phyloP scores from a whole-genome alignment of 2,329 filamentous ascomycete species.

The Venturia asperata region DNA sequence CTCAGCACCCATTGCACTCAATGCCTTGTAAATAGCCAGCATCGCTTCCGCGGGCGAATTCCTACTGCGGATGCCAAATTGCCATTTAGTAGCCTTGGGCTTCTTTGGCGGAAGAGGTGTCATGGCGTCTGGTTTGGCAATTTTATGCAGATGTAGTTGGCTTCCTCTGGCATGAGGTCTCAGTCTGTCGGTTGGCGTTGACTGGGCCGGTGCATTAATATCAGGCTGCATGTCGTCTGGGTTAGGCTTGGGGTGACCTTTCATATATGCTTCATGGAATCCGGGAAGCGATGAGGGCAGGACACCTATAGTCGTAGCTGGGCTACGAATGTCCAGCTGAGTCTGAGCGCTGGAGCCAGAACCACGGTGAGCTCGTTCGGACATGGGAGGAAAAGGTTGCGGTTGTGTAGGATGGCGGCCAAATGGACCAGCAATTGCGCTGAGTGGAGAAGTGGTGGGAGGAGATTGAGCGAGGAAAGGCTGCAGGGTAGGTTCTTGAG shows the following conservation, averaged over 20 bases:
- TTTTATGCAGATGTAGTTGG: conserved; percentile 58
- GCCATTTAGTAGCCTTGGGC: conserved; percentile 80
- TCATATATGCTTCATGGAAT: conserved; percentile 87
- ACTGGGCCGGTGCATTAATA: conserved; percentile 40
- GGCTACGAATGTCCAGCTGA: conserved; percentile 34
- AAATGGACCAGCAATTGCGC: background rate
- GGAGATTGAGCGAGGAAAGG: conserved; percentile 51
- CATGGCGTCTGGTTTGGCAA: conserved; percentile 46
- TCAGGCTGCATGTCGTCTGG: conserved; percentile 22
- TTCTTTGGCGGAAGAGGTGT: conserved; percentile 59
- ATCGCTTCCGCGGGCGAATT: conserved; percentile 94
- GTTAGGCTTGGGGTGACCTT: conserved; percentile 46
- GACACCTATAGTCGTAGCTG: conserved; percentile 76
- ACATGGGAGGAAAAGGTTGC: conserved; percentile 20
- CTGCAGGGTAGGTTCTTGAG: conserved; percentile 43
- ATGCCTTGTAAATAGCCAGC: conserved; percentile 87
- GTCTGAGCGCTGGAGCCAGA: conserved; percentile 38
- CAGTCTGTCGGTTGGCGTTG: conserved; percentile 45
- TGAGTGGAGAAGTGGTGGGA: conserved; percentile 28
- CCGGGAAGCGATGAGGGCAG: conserved; percentile 84
- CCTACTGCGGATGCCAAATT: conserved; percentile 91
- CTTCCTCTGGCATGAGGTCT: conserved; percentile 72
- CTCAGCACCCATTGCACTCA: conserved; percentile 78
- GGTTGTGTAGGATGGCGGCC: conserved; percentile 19
- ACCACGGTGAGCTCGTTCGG: conserved; percentile 39